These are phyloP conservation scores for Chiua sp. DNA, from an alignment of 1,284 basidiomycete genomes.

Conservation along the genomic window DNA sequence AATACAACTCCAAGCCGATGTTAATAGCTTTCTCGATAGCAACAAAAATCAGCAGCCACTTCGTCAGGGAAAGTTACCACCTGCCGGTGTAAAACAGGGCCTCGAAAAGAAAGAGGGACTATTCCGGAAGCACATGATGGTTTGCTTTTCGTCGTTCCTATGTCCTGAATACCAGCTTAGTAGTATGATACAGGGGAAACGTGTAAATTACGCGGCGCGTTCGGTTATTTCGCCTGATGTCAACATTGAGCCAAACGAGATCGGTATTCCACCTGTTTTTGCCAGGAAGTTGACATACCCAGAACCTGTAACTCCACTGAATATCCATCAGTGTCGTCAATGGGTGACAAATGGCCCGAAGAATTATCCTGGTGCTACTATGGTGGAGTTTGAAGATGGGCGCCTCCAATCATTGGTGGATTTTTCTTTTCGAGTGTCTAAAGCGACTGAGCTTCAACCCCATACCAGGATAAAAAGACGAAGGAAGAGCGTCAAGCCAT, in stretches of 20 bases:
- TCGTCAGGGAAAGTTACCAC: constrained; percentile 91
- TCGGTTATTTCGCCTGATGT: constrained; percentile 99
- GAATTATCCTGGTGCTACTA: constrained; percentile 91
- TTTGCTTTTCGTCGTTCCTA: constrained; percentile 35
- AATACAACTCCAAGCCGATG: constrained; percentile 92
- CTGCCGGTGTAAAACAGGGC: constrained; percentile 94
- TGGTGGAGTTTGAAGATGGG: constrained; percentile 97
- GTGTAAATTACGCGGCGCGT: constrained; percentile 98
- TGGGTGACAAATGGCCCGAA: constrained; percentile 93
- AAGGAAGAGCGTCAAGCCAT: constrained; percentile 93
- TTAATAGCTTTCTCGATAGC: constrained; percentile 98
- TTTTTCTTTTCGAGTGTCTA: background rate
- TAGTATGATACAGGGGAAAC: constrained; percentile 80
- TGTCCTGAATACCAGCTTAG: constrained; percentile 5
- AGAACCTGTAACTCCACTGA: constrained; percentile 94
- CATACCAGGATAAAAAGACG: constrained; percentile 78
- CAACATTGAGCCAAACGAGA: constrained; percentile 99
- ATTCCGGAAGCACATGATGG: constrained; percentile 99
- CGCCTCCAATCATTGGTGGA: constrained; percentile 79
- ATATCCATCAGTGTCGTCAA: constrained; percentile 89
- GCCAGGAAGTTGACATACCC: constrained; percentile 97
- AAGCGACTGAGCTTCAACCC: constrained; percentile 6
- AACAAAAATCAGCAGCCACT: constrained; percentile 92
- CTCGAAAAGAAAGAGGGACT: constrained; percentile 99
- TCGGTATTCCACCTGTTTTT: constrained; percentile 98